A percentile compares a stretch with the other conserved stretches of the same genome.
Evolutionary conservation across 2,329 filamentous ascomycete species (phyloP).

Genomic region (Beauveria asiatica): DNA sequence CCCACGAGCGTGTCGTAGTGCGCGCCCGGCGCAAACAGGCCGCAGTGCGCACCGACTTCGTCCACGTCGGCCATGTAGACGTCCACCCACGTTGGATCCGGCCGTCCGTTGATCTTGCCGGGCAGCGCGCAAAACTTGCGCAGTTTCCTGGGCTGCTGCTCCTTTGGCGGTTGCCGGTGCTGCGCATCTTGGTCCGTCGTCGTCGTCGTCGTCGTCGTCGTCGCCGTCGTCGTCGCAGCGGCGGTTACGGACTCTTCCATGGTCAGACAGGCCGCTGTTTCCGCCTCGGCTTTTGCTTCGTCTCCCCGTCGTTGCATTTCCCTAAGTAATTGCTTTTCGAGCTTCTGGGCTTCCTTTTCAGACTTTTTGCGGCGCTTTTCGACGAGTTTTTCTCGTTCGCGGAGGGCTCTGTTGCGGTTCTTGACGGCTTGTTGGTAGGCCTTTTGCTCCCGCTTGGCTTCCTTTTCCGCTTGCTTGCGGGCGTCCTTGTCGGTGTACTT

Average conservation of each 20-base stretch:
- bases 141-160: conserved; percentile 38
- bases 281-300: conserved; percentile 16
- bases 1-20: conserved; percentile 72
- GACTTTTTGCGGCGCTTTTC: conserved; percentile 43
- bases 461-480: conserved; percentile 61
- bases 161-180: conserved; percentile 18
- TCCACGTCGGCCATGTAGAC: conserved; percentile 78
- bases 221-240: neutral
- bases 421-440: conserved; percentile 59
- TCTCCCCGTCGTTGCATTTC: conserved; percentile 19
- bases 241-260: conserved; percentile 6
- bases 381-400: conserved; percentile 52
- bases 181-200: conserved; percentile 13
- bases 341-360: conserved; percentile 28
- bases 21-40: conserved; percentile 64
- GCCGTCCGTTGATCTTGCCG: conserved; percentile 39
- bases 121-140: conserved; percentile 76
- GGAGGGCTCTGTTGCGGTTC: conserved; percentile 54
- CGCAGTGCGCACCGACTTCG: conserved; percentile 78
- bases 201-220: no score
- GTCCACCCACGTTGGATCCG: conserved; percentile 66
- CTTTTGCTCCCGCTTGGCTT: conserved; percentile 54
- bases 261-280: no score
- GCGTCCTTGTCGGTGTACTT: conserved; percentile 54
- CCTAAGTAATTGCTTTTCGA: conserved; percentile 21